Evolutionary conservation across 306 rosid genomes (phyloP), one percentile per base, ranked within the genome.

Genomic region (Cucurbita maxima): DNA sequence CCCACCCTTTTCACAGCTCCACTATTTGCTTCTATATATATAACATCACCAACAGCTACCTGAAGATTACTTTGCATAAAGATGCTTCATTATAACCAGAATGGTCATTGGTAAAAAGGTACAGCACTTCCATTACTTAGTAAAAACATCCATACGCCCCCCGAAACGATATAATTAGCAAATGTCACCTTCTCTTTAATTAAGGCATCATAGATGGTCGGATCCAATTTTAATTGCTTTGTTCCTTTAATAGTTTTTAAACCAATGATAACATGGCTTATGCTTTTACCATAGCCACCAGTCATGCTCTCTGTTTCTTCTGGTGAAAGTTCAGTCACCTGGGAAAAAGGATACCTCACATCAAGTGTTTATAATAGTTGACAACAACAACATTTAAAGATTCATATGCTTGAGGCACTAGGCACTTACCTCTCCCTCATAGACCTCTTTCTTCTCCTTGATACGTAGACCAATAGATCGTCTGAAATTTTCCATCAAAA

Each of bases 1-100:
- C 98, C 98, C 14, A 94, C 98, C 78, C 97, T 88, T 83, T 87
- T 94, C 30, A 94, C 98, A 71, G 98, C 97, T 72, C 98, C 98
- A 60, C 98, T 94, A 84, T 94, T 94, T 30, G 92, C 94, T 82
- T 94, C 98, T 45, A 94, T 85, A 60, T 90, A 90, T 80, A 94
- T 89, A 76, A 94, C 98, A 89, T 90, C 98, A 44, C 98, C 98
- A 70, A 85, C 90, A 76, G 97, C 98, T 57, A 94, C 91, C 98
- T 94, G 79, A 68, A 44, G 2, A 47, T 11, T 47, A 22, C 40
- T 47, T 47, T 22, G 73, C 57, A 0, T 12, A 3, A 67, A 67
- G 73, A 68, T 68, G 56, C 11, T 45, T 20, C 20, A 47, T 47
- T 68, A 45, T 25, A 19, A 12, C 56, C 41, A 68, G 13, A 68